These are phyloP conservation scores for Aureobasidium pullulans DNA, from an alignment of 2,329 filamentous ascomycete genomes.

Conservation along the genomic window DNA sequence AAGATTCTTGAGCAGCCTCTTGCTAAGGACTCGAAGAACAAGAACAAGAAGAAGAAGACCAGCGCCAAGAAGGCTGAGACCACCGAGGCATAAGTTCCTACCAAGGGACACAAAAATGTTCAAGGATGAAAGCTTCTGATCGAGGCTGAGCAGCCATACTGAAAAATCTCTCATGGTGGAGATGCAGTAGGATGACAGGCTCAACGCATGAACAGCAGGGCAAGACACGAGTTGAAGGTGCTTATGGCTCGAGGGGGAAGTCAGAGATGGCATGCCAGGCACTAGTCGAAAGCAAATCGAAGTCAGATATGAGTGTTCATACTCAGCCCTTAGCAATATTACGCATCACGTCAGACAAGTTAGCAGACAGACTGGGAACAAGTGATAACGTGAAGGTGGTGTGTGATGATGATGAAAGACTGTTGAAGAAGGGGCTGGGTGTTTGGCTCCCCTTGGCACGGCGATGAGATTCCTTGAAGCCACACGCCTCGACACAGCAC, in stretches of 20 bases:
- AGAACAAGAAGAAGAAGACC: conserved; percentile 81
- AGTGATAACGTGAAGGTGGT: not conserved
- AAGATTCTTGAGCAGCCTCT: conserved; percentile 89
- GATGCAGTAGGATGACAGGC: conserved; percentile 1
- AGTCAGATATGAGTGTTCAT: not conserved
- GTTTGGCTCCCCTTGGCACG: not conserved
- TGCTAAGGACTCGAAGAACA: conserved; percentile 52
- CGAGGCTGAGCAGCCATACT: not conserved
- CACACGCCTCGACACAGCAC: conserved; percentile 1
- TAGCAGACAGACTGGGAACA: not conserved
- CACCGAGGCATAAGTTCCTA: conserved; percentile 24
- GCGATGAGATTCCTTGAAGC: conserved; percentile 5
- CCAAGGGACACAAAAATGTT: not conserved
- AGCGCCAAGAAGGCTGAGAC: conserved; percentile 51
- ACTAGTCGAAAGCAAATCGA: conserved; percentile 3
- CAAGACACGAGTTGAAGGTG: conserved; percentile 1
- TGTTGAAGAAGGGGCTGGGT: conserved; percentile 6
- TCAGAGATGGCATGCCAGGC: not conserved
- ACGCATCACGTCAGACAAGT: conserved; percentile 3
- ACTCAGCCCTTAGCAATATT: conserved; percentile 5
- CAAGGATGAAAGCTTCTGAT: not conserved
- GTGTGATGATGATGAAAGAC: not conserved
- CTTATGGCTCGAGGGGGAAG: not conserved
- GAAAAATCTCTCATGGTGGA: not conserved
- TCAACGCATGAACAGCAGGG: not conserved